Conservation (phyloP, 208 protist genomes). For the Leishmania lainsoni region DNA sequence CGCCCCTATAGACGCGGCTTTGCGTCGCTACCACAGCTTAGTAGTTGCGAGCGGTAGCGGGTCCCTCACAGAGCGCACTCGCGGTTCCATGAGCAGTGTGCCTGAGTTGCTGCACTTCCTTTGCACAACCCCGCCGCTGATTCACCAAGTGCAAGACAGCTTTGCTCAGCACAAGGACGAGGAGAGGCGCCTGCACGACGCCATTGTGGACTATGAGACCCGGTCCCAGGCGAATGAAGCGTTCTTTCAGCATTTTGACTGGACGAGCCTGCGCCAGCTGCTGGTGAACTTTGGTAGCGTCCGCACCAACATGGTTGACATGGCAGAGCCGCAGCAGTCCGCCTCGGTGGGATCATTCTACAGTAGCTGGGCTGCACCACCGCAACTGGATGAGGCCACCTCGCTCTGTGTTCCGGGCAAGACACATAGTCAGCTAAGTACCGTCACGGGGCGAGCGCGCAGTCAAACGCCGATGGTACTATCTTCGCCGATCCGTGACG, state of each 20-base stretch:
- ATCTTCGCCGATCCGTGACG: neutral
- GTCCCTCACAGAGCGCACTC: neutral
- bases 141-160: conserved; percentile 14
- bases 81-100: neutral
- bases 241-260: conserved; percentile 23
- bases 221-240: neutral
- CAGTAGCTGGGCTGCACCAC: neutral
- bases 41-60: neutral
- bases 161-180: conserved; percentile 25
- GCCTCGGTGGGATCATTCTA: neutral
- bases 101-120: conserved; percentile 28
- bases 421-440: neutral
- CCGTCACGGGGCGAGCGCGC: conserved; percentile 9
- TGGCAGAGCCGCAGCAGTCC: neutral
- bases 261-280: conserved; percentile 23
- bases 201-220: conserved; percentile 14
- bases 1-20: conserved; percentile 30
- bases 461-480: neutral
- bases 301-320: neutral
- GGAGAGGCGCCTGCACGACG: conserved; percentile 30
- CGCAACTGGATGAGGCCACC: neutral
- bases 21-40: conserved; percentile 35
- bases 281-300: conserved; percentile 28
- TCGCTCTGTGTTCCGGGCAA: neutral
- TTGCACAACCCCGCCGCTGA: conserved; percentile 16